Percentiles rank a stretch among this genome's conserved stretches.
Evolutionary conservation across 1,139 yeast species (phyloP).

Genomic region (Citeromyces hawaiiensis): DNA sequence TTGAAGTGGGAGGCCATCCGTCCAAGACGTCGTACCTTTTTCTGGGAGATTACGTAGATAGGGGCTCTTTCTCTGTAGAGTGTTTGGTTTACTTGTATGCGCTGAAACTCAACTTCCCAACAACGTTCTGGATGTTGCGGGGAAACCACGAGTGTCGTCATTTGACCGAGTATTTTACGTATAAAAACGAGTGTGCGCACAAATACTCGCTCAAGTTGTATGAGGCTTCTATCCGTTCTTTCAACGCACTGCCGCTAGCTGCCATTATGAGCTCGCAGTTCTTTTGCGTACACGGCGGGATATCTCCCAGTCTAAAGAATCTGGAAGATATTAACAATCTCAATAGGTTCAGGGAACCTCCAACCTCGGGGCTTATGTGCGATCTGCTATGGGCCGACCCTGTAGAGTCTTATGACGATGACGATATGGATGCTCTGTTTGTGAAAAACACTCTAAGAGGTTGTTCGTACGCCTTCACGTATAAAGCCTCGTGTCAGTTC

Average conservation of each 20-base stretch:
- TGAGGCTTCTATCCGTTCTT: constrained; percentile 65
- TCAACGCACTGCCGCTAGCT: constrained; percentile 83
- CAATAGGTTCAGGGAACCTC: constrained; percentile 85
- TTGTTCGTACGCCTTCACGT: constrained; percentile 84
- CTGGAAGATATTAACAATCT: constrained; percentile 58
- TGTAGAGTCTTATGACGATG: constrained; percentile 66
- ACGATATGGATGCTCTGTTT: constrained; percentile 39
- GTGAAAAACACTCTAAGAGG: constrained; percentile 73
- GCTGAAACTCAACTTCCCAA: constrained; percentile 67
- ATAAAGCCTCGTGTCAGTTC: constrained; percentile 72
- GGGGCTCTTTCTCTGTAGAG: constrained; percentile 89
- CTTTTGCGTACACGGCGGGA: constrained; percentile 96
- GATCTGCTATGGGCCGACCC: constrained; percentile 97
- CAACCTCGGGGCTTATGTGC: constrained; percentile 89
- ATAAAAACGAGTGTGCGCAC: constrained; percentile 81
- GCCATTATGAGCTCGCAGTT: constrained; percentile 93
- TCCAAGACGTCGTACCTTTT: constrained; percentile 64
- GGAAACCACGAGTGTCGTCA: constrained; percentile 97
- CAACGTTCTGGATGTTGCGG: constrained; percentile 68
- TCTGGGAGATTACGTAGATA: constrained; percentile 90
- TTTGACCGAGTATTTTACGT: constrained; percentile 87
- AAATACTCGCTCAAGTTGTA: constrained; percentile 63
- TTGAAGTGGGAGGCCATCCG: constrained; percentile 94
- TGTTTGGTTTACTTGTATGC: constrained; percentile 73
- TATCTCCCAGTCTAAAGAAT: constrained; percentile 70